These are phyloP conservation scores for Ceratobasidium sp. DNA, from an alignment of 1,284 basidiomycete genomes.

Conservation along the genomic window DNA sequence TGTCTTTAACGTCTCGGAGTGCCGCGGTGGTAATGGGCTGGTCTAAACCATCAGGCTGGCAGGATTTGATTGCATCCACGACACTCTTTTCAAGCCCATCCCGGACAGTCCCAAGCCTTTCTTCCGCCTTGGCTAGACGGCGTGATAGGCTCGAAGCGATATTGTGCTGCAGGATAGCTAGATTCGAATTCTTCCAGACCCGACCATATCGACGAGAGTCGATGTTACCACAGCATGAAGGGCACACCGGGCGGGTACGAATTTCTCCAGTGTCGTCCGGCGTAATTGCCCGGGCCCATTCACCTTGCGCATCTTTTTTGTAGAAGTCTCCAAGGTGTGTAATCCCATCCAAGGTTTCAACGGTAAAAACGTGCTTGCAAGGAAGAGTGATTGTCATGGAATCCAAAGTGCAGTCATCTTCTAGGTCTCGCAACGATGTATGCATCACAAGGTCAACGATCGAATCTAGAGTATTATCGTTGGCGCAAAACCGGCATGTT, in stretches of 20 bases:
- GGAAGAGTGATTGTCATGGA: constrained; percentile 69
- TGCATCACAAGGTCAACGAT: constrained; percentile 71
- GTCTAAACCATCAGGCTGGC: not conserved
- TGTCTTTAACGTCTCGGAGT: not conserved
- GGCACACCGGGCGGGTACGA: constrained; percentile 61
- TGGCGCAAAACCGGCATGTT: constrained; percentile 64
- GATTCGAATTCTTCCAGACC: constrained; percentile 66
- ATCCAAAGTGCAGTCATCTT: constrained; percentile 50
- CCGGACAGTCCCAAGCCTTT: not conserved
- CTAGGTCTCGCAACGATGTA: constrained; percentile 61
- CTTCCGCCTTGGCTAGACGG: not conserved
- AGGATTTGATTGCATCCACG: not conserved
- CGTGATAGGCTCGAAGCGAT: constrained; percentile 50
- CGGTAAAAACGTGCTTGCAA: constrained; percentile 74
- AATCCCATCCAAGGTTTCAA: constrained; percentile 74
- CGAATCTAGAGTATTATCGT: constrained; percentile 55
- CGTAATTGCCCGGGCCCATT: constrained; percentile 53
- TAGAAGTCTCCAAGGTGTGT: constrained; percentile 68
- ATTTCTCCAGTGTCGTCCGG: constrained; percentile 21
- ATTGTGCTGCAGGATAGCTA: constrained; percentile 72
- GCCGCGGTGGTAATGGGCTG: not conserved
- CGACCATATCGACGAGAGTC: constrained; percentile 67
- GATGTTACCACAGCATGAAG: constrained; percentile 64
- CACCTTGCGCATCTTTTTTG: constrained; percentile 50
- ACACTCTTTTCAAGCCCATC: not conserved